Percentiles rank a stretch among this genome's conserved stretches.
Conservation (phyloP, 2,329 filamentous ascomycete genomes). For the Fonsecaea multimorphosa region DNA sequence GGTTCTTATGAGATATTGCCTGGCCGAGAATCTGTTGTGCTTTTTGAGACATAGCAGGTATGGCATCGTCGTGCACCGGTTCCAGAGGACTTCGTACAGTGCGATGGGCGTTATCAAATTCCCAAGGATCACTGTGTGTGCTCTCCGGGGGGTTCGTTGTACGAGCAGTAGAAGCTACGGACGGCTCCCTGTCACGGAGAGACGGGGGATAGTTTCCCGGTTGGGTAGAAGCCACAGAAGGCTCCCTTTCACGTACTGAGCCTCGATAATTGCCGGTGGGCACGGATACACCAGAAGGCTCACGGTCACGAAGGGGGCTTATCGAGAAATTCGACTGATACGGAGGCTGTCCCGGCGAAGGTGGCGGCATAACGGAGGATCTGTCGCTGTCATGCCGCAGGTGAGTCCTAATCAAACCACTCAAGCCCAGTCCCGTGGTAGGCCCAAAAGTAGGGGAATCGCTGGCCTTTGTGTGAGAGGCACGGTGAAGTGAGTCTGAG, state of each 20-base stretch:
- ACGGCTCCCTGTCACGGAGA: slow-evolving; percentile 37
- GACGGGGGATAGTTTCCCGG: slow-evolving; percentile 8
- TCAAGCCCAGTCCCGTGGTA: slow-evolving; percentile 64
- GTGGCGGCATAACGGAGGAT: slow-evolving; percentile 75
- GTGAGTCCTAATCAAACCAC: slow-evolving; percentile 82
- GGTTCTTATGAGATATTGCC: slow-evolving; percentile 44
- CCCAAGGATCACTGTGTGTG: slow-evolving; percentile 62
- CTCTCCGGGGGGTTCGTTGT: slow-evolving; percentile 56
- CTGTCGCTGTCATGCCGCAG: slow-evolving; percentile 78
- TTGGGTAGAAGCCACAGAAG: slow-evolving; percentile 39
- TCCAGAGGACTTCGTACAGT: slow-evolving; percentile 26
- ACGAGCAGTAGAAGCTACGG: slow-evolving; percentile 43
- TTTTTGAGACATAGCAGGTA: slow-evolving; percentile 43
- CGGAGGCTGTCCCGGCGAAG: slow-evolving; percentile 45
- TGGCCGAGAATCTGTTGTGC: slow-evolving; percentile 49
- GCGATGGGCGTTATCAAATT: slow-evolving; percentile 58
- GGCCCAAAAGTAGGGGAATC: slow-evolving; percentile 85
- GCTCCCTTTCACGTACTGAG: slow-evolving; percentile 23
- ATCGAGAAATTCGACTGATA: slow-evolving; percentile 6
- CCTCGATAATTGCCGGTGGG: slow-evolving; percentile 7
- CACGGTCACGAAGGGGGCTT: slow-evolving; percentile 17
- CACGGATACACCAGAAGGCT: slow-evolving; percentile 38
- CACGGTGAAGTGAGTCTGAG: slow-evolving; percentile 28
- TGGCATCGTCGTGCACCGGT: slow-evolving; percentile 27
- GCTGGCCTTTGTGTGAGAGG: slow-evolving; percentile 32